Evolutionary conservation across 2,329 filamentous ascomycete species (phyloP), one percentile per base, ranked within the genome.

Genomic region (Alternaria novae-zelandiae): DNA sequence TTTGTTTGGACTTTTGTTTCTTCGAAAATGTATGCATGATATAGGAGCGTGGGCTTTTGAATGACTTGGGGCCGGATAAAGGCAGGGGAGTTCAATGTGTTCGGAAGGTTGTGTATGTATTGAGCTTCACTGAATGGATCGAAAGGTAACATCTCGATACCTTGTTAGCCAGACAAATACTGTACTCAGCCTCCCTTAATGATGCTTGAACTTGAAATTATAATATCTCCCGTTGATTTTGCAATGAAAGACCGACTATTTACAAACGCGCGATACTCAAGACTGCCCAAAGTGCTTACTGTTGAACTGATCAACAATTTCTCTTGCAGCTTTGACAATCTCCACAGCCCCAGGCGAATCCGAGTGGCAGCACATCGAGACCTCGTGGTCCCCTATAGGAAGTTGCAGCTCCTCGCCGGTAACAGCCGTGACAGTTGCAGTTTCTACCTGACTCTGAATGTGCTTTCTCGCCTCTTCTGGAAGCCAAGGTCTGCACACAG

Each of bases 281-380:
- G 36, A 30, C 23, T 66, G 55, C 21, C 61, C 28, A 44, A 72
- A 75, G 41, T 71, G 45, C 43, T 72, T 65, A 4, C 15, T 41
- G 46, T 83, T 83, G 53, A 81, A 82, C 54, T 80, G 75, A 45
- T 83, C 80, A 2, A 83, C 71, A 28, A 83, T 82, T 55, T 79
- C 70, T 21, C 81, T 75, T 6, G 82, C 81, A 8, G 81, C 78
- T 12, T 74, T 81, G 3, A 83, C 81, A 59, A 83, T 83, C 10
- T 82, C 77, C 8, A 83, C 72, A 4, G 81, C 81, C 9, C 80
- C 82, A 2, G 82, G 82, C 17, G 79, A 82, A 60, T 83, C 82
- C 3, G 80, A 82, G 55, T 83, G 82, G 61, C 82, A 83, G 70
- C 82, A 83, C 13, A 83, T 65, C 15, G 79, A 81, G 3, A 83